These are phyloP conservation scores for Ziziphus jujuba DNA, from an alignment of 306 rosid genomes.

Conservation along the genomic window DNA sequence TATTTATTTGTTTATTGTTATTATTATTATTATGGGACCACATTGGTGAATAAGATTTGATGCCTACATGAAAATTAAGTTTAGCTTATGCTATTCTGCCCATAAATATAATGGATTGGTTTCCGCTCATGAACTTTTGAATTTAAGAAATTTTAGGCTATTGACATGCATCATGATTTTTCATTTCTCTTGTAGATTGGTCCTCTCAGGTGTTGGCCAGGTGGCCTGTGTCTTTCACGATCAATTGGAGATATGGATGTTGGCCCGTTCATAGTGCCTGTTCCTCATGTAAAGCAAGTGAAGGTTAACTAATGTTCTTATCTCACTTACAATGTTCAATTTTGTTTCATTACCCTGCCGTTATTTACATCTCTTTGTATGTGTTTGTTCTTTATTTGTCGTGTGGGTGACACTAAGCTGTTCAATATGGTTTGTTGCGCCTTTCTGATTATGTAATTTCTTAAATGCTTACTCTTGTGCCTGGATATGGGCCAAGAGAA, in stretches of 20 bases:
- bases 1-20: too few relatives aligned
- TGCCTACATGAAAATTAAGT: not conserved
- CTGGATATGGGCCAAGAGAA: not conserved
- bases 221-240: conserved; percentile 98
- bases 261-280: conserved; percentile 95
- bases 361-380: not conserved
- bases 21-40: too few relatives aligned
- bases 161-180: not conserved
- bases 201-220: conserved; percentile 99
- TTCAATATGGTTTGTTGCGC: not conserved
- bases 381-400: not conserved
- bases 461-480: not conserved
- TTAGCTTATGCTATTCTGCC: not conserved
- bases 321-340: not conserved
- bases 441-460: not conserved
- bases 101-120: not conserved
- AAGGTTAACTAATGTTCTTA: conserved; percentile 55
- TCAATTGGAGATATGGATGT: conserved; percentile 96
- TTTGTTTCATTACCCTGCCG: conserved; percentile 10
- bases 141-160: not conserved
- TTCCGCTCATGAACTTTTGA: not conserved
- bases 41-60: not conserved
- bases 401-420: not conserved
- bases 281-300: conserved; percentile 96
- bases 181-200: conserved; percentile 56